Evolutionary conservation across 1,284 basidiomycete species (phyloP).

Genomic region (Mrakiaceae sp.): DNA sequence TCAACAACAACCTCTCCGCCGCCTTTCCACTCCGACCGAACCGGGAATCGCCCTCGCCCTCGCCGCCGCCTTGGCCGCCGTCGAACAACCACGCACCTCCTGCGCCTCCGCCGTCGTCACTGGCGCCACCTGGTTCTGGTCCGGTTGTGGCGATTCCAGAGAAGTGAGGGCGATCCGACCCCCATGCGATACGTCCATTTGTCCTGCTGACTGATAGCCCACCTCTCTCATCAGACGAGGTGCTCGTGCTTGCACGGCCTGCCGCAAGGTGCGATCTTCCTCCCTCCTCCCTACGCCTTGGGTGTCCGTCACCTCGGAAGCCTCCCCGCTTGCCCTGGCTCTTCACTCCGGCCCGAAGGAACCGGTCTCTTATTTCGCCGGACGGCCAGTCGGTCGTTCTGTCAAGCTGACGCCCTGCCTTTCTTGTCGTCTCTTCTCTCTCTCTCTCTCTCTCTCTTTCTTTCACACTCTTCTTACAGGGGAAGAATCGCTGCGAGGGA

Average conservation of each 20-base stretch:
- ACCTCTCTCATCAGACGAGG: background rate
- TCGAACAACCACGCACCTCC: too few species aligned
- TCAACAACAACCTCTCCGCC: too few species aligned
- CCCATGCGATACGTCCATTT: too few species aligned
- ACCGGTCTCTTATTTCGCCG: background rate
- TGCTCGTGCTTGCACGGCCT: conserved; percentile 7
- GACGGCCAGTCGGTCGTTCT: background rate
- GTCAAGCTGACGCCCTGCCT: background rate
- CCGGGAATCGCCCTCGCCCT: too few species aligned
- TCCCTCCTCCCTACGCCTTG: background rate
- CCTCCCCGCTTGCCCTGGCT: background rate
- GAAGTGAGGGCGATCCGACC: too few species aligned
- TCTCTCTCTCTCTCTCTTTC: too few species aligned
- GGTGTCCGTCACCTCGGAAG: too few species aligned
- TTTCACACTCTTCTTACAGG: conserved; percentile 44
- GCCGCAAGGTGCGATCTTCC: conserved; percentile 4
- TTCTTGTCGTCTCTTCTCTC: background rate
- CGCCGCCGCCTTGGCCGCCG: too few species aligned
- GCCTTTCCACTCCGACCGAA: too few species aligned
- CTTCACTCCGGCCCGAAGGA: background rate
- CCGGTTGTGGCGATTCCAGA: too few species aligned
- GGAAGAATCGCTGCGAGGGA: conserved; percentile 86
- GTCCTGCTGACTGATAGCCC: background rate
- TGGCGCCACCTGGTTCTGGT: too few species aligned
- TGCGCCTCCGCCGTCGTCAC: too few species aligned